Evolutionary conservation across 2,329 filamentous ascomycete species (phyloP).

Genomic region (Kalaharituber pfeilii): DNA sequence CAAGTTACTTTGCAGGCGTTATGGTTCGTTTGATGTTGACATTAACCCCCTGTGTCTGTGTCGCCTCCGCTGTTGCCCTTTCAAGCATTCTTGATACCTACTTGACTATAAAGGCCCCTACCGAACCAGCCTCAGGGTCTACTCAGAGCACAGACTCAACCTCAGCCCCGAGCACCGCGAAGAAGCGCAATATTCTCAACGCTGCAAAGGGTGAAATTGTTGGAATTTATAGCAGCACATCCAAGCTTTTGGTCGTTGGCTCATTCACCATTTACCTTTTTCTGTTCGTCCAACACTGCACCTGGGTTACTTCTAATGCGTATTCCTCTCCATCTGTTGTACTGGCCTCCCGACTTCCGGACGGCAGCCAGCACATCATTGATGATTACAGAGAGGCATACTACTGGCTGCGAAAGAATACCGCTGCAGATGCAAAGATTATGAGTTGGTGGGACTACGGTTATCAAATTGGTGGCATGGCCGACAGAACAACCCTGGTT

Average conservation of each 20-base stretch:
- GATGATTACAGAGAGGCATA: constrained; percentile 99
- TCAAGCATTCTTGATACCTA: constrained; percentile 83
- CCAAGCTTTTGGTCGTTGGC: constrained; percentile 60
- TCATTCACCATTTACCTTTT: constrained; percentile 64
- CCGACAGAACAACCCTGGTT: constrained; percentile 85
- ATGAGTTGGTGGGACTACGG: constrained; percentile 99
- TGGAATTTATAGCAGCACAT: constrained; percentile 65
- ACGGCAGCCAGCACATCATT: constrained; percentile 95
- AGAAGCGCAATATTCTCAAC: constrained; percentile 33
- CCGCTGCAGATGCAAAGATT: constrained; percentile 82
- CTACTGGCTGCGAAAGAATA: constrained; percentile 98
- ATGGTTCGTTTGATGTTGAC: constrained; percentile 99
- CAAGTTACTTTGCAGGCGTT: constrained; percentile 95
- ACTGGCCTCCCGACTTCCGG: constrained; percentile 74
- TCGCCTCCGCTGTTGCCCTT: constrained; percentile 73
- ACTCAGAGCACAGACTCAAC: constrained; percentile 32
- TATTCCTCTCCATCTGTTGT: constrained; percentile 98
- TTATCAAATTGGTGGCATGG: constrained; percentile 99
- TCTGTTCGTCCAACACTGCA: constrained; percentile 92
- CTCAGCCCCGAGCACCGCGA: constrained; percentile 31
- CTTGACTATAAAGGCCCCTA: constrained; percentile 48
- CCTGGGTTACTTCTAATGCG: constrained; percentile 97
- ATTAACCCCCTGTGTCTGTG: constrained; percentile 86
- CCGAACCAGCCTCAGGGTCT: constrained; percentile 28
- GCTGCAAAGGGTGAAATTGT: constrained; percentile 29